These are phyloP conservation scores for Mycena kentingensis DNA, from an alignment of 768 basidiomycete genomes.

Conservation along the genomic window DNA sequence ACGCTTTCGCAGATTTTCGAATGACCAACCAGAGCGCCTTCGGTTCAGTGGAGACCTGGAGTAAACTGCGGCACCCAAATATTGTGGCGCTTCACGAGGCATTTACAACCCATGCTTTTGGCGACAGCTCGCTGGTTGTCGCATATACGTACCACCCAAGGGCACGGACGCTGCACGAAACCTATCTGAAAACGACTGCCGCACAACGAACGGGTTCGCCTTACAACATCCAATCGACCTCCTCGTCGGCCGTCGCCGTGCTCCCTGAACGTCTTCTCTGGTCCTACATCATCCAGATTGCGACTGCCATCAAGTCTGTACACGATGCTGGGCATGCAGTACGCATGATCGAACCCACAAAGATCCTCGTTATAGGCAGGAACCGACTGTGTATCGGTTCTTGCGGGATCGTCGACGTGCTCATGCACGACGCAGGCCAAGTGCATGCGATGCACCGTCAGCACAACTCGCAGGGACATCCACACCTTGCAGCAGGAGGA, in stretches of 20 bases:
- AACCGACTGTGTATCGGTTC: slow-evolving; percentile 91
- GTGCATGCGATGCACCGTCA: slow-evolving; percentile 24
- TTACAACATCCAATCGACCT: too few species aligned
- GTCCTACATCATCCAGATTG: slow-evolving; percentile 91
- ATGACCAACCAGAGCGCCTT: slow-evolving; percentile 83
- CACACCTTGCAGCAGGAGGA: slow-evolving; percentile 82
- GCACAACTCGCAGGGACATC: slow-evolving; percentile 61
- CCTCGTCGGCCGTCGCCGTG: too few species aligned
- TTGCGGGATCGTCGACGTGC: slow-evolving; percentile 84
- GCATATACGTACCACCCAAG: slow-evolving; percentile 89
- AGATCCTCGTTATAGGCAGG: slow-evolving; percentile 85
- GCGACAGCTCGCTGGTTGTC: slow-evolving; percentile 90
- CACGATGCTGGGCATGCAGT: slow-evolving; percentile 83
- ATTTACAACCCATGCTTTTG: slow-evolving; percentile 91
- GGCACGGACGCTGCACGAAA: slow-evolving; percentile 78
- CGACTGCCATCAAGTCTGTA: slow-evolving; percentile 80
- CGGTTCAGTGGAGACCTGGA: slow-evolving; percentile 82
- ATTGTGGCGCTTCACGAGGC: slow-evolving; percentile 86
- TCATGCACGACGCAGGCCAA: slow-evolving; percentile 62
- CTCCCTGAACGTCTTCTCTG: slow-evolving; percentile 85
- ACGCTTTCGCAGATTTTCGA: slow-evolving; percentile 65
- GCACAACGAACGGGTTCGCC: too few species aligned
- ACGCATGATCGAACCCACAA: slow-evolving; percentile 81
- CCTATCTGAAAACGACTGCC: slow-evolving; percentile 75
- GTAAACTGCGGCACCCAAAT: slow-evolving; percentile 78